phyloP scores from a whole-genome alignment of 169 alveolate species.

The Babesia ovis region DNA sequence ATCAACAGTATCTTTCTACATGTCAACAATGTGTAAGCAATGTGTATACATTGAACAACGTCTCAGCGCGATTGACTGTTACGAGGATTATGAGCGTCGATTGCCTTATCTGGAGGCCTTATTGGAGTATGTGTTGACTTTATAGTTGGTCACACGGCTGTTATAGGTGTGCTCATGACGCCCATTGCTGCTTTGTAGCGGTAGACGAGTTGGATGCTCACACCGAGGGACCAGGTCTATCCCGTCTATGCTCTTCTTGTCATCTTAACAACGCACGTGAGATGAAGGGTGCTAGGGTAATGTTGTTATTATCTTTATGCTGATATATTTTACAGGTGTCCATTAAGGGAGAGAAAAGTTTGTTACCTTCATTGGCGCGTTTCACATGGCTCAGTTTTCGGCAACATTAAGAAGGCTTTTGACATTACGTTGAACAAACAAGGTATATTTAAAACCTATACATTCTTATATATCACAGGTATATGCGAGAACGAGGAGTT shows the following conservation, averaged over 20 bases:
- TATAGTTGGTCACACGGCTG: not conserved
- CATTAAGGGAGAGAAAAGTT: conserved; percentile 38
- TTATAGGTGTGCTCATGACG: conserved; percentile 51
- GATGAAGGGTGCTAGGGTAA: conserved; percentile 41
- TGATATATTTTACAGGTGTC: conserved; percentile 33
- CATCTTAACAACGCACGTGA: conserved; percentile 6
- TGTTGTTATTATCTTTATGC: not conserved
- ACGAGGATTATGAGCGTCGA: conserved; percentile 3
- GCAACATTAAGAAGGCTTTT: conserved; percentile 34
- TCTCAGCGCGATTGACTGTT: conserved; percentile 46
- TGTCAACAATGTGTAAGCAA: conserved; percentile 60
- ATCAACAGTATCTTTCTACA: conserved; percentile 39
- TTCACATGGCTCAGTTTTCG: not conserved
- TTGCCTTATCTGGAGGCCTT: conserved; percentile 56
- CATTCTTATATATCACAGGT: conserved; percentile 6
- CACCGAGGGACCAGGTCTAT: conserved; percentile 35
- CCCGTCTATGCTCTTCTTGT: conserved; percentile 52
- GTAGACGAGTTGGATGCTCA: conserved; percentile 59
- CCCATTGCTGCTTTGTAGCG: conserved; percentile 41
- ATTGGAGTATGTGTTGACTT: conserved; percentile 5
- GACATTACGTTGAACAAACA: not conserved
- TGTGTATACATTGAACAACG: not conserved
- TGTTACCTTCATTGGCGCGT: not conserved
- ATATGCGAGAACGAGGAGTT: conserved; percentile 47
- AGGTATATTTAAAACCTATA: not conserved